Conservation (phyloP, 805 yeast genomes). For the Priceomyces fermenticarens region DNA sequence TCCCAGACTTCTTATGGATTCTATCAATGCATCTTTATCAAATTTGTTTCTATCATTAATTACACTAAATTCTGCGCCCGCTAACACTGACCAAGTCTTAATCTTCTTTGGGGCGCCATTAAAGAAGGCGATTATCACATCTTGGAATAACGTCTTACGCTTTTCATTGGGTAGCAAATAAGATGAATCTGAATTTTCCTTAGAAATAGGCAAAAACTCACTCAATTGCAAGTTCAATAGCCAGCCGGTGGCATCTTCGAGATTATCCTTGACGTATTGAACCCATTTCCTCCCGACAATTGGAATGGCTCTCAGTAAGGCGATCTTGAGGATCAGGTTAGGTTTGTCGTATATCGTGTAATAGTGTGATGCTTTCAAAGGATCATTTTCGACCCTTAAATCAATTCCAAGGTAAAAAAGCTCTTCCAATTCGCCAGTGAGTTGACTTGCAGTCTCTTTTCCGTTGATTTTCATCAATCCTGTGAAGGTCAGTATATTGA, state of each 20-base stretch:
- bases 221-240: constrained; percentile 11
- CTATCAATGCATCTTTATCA: background rate
- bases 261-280: constrained; percentile 9
- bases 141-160: constrained; percentile 14
- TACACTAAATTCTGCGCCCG: background rate
- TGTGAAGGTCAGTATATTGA: constrained; percentile 11
- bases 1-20: background rate
- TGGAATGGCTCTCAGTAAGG: constrained; percentile 28
- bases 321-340: constrained; percentile 15
- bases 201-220: constrained; percentile 13
- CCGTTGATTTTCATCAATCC: background rate
- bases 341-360: constrained; percentile 12
- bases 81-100: constrained; percentile 10
- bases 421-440: constrained; percentile 4
- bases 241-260: constrained; percentile 19
- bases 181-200: background rate
- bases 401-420: constrained; percentile 14
- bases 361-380: constrained; percentile 21
- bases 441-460: background rate
- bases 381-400: constrained; percentile 15
- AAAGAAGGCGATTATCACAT: constrained; percentile 7
- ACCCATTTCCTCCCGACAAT: constrained; percentile 25
- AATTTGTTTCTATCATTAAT: background rate
- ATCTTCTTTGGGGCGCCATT: constrained; percentile 4
- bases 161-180: constrained; percentile 11